Conservation (phyloP, 345 rosid species). For the Carallia brachiata region DNA sequence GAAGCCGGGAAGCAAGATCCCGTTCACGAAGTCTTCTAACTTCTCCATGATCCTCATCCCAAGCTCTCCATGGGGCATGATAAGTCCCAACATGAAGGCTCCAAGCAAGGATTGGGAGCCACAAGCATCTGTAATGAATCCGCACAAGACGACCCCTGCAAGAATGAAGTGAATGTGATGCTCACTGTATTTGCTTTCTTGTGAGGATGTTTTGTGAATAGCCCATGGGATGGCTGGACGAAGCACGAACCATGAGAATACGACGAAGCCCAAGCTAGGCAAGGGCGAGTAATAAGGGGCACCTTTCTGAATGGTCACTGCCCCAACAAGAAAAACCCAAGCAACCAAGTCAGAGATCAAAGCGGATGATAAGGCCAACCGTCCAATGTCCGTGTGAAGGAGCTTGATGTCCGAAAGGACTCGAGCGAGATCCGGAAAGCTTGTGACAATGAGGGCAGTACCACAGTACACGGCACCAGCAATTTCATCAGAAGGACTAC, state of each 20-base stretch:
- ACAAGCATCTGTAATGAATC: slow-evolving; percentile 44
- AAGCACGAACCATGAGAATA: slow-evolving; percentile 32
- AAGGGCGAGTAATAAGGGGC: slow-evolving; percentile 1
- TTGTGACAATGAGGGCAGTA: slow-evolving; percentile 49
- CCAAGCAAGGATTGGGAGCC: slow-evolving; percentile 58
- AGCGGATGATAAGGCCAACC: slow-evolving; percentile 47
- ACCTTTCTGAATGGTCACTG: slow-evolving; percentile 15
- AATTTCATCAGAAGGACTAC: no score
- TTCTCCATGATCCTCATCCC: slow-evolving; percentile 34
- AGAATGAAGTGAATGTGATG: slow-evolving; percentile 42
- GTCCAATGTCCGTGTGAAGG: slow-evolving; percentile 56
- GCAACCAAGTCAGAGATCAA: slow-evolving; percentile 43
- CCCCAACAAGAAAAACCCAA: slow-evolving; percentile 44
- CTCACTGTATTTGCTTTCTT: slow-evolving; percentile 34
- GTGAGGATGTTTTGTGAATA: slow-evolving; percentile 18
- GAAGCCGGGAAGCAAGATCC: slow-evolving; percentile 9
- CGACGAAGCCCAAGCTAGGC: slow-evolving; percentile 27
- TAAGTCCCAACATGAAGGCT: slow-evolving; percentile 62
- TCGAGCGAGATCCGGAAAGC: slow-evolving; percentile 55
- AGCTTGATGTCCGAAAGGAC: slow-evolving; percentile 64
- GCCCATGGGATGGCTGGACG: slow-evolving; percentile 45
- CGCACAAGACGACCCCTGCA: slow-evolving; percentile 40
- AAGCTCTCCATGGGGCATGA: slow-evolving; percentile 45
- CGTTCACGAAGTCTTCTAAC: slow-evolving; percentile 10
- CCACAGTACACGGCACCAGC: slow-evolving; percentile 38